Evolutionary conservation across 352 stramenopile species (phyloP).

Genomic region (Globisporangium carolinianum): DNA sequence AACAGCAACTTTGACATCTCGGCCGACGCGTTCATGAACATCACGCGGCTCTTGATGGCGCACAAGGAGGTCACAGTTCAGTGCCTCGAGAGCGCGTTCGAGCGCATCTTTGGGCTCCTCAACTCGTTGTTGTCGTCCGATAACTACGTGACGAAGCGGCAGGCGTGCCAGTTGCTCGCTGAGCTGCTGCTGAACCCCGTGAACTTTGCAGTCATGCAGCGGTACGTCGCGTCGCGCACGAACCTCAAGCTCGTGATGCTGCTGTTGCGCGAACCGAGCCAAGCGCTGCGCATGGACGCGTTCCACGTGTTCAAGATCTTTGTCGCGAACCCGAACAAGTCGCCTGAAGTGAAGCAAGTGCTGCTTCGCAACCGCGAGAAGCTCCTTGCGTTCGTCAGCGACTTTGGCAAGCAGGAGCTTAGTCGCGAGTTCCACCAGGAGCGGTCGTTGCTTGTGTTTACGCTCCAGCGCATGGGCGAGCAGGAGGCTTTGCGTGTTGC

Average conservation of each 20-base stretch:
- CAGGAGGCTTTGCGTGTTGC: conserved; percentile 15
- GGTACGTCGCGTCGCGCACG: conserved; percentile 57
- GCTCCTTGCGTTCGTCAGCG: conserved; percentile 62
- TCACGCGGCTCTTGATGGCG: conserved; percentile 55
- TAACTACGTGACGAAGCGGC: conserved; percentile 74
- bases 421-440: conserved; percentile 75
- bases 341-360: conserved; percentile 58
- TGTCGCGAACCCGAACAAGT: conserved; percentile 82
- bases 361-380: conserved; percentile 73
- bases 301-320: conserved; percentile 89
- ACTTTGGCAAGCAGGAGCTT: conserved; percentile 69
- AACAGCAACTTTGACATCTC: conserved; percentile 83
- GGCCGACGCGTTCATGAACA: conserved; percentile 77
- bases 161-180: conserved; percentile 62
- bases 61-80: conserved; percentile 52
- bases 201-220: conserved; percentile 76
- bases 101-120: conserved; percentile 60
- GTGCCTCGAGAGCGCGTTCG: conserved; percentile 46
- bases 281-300: conserved; percentile 72
- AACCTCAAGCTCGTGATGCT: conserved; percentile 77
- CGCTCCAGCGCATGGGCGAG: conserved; percentile 53
- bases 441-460: conserved; percentile 63
- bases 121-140: conserved; percentile 51
- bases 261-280: conserved; percentile 64
- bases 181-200: conserved; percentile 68